Evolutionary conservation across 2,329 filamentous ascomycete species (phyloP), one percentile per base, ranked within the genome.

Genomic region (Talaromyces pinophilus): DNA sequence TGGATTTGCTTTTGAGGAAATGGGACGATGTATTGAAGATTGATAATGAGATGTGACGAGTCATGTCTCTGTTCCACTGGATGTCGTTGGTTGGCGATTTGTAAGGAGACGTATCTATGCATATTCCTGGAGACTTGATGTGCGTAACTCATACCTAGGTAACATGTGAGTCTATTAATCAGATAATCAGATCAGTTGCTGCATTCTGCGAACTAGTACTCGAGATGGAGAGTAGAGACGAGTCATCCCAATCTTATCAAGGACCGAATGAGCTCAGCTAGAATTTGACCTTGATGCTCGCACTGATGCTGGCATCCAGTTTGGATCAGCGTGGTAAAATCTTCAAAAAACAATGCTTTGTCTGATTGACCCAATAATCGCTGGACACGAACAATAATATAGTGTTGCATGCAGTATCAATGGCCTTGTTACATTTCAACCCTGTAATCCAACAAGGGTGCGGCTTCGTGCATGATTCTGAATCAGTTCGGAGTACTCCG

Each of bases 21-120:
- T 67, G 65, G 65, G 65, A 67, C 60, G 52, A 64, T 35, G 50
- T 40, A 28, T 52, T 64, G n/a, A 64, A 15, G 40, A 48, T 64
- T 38, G 62, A 64, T 35, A 48, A 44, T 42, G 57, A 60, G 38
- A 44, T 44, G 38, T 60, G 57, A 60, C 22, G 38, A 15, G 33
- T 15, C 55, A 42, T 42, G 35, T 59, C 55, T 38, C 40, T 38
- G n/a, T 40, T 22, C 54, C 30, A n/a, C 54, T 57, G 46, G 46
- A 25, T 15, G 19, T 48, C 8, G 44, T 13, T 22, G 44, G 44
- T 22, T 48, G 8, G 19, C n/a, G 5, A 22, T 0, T 30, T 55
- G 52, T 48, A 48, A 11, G 19, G 19, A 50, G 22, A 50, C 46
- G 46, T 52, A 52, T 52, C 22, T 25, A 6, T 22, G 13, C 22